Base-by-base conservation (phyloP, 2,329 filamentous ascomycete species). In the Reticulascus tulasneorum region DNA sequence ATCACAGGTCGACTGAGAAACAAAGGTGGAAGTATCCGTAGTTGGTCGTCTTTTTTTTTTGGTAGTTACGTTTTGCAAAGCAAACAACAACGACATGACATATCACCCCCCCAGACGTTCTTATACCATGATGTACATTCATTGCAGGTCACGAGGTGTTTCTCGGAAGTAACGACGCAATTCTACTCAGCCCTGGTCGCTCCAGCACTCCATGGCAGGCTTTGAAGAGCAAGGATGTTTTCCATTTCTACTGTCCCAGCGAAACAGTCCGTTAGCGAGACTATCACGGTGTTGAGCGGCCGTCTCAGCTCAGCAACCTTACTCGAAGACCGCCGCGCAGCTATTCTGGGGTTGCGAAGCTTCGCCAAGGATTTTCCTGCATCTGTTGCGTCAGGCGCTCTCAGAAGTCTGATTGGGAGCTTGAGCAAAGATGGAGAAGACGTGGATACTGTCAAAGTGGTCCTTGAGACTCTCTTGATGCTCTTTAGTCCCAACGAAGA, bases 351-450 rank as follows among this genome's bases (percentile, higher is more conserved):
- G 13, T 72, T 98, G 23, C 79, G 94, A 50, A 96, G 90, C 65
- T 97, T 98, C 60, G 88, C 93, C 26, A 97, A 97, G 63, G 82
- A 94, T 44, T 97, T 91, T 52, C 94, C 93, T 23, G 94, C 94
- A 11, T 94, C 90, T 7, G 93, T 98, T 23, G 88, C 94, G 3
- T 96, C 90, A 5, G 90, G 89, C 24, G 87, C 90, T n/a, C 68
- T 98, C 30, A 78, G 91, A 45, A 87, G 86, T 38, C 72, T 98
- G 38, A 97, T 98, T 48, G 80, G 78, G 10, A 88, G 86, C 51
- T 67, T 98, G 35, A 79, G 79, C 48, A 89, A 88, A 56, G 93
- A 98, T 74, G 80, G 79, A 42, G 87, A 94, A 57, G 93, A 98
- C 73, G 84, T 95, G 39, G 93, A 98, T 60, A 98, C 94, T 6